phyloP scores from a whole-genome alignment of 2,329 filamentous ascomycete species.

The Hypoxylon sp. region DNA sequence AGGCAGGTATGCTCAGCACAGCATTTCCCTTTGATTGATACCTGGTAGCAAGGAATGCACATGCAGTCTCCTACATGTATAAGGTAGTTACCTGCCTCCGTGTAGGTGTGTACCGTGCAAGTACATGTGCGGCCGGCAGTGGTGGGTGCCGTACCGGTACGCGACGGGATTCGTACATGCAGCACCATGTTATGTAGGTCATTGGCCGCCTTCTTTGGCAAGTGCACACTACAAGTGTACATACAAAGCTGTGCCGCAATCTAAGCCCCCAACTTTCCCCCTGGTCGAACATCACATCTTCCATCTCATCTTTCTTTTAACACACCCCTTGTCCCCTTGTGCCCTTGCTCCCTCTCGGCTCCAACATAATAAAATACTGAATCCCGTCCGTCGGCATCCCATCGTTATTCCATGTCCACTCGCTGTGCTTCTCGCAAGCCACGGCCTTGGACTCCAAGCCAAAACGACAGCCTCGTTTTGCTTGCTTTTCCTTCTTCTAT shows the following conservation, averaged over 20 bases:
- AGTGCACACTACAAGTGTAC: constrained; percentile 33
- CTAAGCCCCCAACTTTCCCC: constrained; percentile 32
- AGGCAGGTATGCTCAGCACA: too few species aligned
- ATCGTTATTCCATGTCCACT: neutral
- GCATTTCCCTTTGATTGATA: neutral
- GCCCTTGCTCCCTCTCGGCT: constrained; percentile 1
- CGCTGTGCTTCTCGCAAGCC: neutral
- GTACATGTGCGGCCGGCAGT: constrained; percentile 1
- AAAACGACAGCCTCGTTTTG: constrained; percentile 8
- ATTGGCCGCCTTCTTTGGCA: constrained; percentile 19
- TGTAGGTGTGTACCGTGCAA: neutral
- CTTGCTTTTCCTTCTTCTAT: too few species aligned
- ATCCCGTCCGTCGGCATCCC: constrained; percentile 1
- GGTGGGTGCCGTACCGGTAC: neutral
- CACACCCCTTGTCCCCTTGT: too few species aligned
- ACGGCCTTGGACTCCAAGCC: neutral
- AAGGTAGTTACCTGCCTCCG: neutral
- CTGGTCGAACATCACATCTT: too few species aligned
- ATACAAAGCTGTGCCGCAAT: constrained; percentile 32
- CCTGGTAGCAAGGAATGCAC: neutral
- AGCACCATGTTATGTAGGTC: too few species aligned
- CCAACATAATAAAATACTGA: constrained; percentile 23
- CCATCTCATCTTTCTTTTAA: too few species aligned
- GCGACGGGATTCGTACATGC: neutral
- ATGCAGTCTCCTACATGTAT: neutral